A percentile compares a stretch with the other conserved stretches of the same genome.
Conservation (phyloP, 148 eudicot genomes). For the Nepenthes mirabilis region DNA sequence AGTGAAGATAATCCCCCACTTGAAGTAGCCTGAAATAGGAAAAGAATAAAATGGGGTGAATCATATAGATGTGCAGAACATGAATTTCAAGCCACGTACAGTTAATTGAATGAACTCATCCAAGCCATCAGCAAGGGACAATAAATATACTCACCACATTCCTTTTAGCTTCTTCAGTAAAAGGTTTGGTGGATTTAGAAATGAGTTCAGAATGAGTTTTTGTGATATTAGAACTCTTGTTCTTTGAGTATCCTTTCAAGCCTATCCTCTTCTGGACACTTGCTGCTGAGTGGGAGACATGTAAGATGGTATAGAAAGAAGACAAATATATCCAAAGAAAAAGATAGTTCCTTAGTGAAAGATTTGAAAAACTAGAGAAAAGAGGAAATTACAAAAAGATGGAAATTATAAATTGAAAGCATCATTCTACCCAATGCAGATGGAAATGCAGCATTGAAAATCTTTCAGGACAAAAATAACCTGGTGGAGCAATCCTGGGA, state of each 20-base stretch:
- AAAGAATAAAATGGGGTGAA: not conserved
- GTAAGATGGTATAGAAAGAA: not conserved
- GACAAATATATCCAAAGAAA: not conserved
- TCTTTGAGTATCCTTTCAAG: constrained; percentile 21
- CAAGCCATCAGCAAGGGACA: not conserved
- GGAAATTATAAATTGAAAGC: not conserved
- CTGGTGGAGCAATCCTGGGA: constrained; percentile 37
- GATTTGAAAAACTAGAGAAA: not conserved
- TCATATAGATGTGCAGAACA: too few species aligned
- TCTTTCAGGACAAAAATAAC: constrained; percentile 14
- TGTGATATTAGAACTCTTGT: constrained; percentile 18
- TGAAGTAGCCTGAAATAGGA: constrained; percentile 19
- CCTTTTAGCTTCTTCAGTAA: constrained; percentile 22
- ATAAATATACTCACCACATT: constrained; percentile 31
- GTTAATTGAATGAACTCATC: not conserved
- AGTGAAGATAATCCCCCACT: constrained; percentile 12
- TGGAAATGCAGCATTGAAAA: constrained; percentile 2
- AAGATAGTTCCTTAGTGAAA: not conserved
- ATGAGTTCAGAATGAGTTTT: constrained; percentile 18
- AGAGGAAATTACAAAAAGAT: not conserved
- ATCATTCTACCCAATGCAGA: constrained; percentile 4
- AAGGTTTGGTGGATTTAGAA: constrained; percentile 22
- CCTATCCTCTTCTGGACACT: constrained; percentile 22
- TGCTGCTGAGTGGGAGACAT: constrained; percentile 23
- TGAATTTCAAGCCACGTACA: too few species aligned